Conservation (phyloP, 495 filamentous ascomycete genomes). For the Annulohypoxylon moriforme region DNA sequence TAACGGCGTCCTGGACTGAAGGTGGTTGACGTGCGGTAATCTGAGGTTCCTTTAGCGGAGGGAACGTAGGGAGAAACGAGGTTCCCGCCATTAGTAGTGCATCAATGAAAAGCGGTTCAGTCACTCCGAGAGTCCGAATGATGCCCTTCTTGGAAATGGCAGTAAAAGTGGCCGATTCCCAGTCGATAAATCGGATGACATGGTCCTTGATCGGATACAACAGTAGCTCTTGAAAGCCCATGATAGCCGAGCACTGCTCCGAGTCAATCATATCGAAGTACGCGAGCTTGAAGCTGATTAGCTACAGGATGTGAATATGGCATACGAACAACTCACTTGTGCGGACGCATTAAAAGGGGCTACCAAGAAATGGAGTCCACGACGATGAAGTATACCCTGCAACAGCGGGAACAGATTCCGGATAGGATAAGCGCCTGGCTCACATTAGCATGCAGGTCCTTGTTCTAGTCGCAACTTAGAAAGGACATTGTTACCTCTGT, state of each 20-base stretch:
- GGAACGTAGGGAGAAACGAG: conserved; percentile 79
- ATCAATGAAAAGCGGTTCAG: conserved; percentile 81
- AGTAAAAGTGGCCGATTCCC: conserved; percentile 70
- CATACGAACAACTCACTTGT: conserved; percentile 68
- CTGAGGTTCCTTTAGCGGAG: conserved; percentile 70
- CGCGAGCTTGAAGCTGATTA: conserved; percentile 70
- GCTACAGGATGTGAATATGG: neutral
- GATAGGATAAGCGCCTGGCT: conserved; percentile 66
- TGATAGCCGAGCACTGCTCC: conserved; percentile 79
- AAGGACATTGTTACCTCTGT: conserved; percentile 69
- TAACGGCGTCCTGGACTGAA: conserved; percentile 74
- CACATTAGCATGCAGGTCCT: conserved; percentile 39
- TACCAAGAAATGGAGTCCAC: conserved; percentile 80
- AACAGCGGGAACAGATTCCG: conserved; percentile 77
- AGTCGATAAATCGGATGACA: conserved; percentile 81
- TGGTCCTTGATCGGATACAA: conserved; percentile 84
- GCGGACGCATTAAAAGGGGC: conserved; percentile 91
- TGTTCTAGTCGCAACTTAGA: neutral
- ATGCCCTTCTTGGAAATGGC: conserved; percentile 79
- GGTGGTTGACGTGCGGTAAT: conserved; percentile 61
- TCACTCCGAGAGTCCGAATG: conserved; percentile 74
- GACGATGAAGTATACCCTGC: conserved; percentile 75
- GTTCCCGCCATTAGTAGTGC: conserved; percentile 87
- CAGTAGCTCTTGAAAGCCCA: conserved; percentile 86
- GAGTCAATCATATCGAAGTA: conserved; percentile 79